These are phyloP conservation scores for Salix caprea DNA, from an alignment of 345 rosid genomes.

Conservation along the genomic window DNA sequence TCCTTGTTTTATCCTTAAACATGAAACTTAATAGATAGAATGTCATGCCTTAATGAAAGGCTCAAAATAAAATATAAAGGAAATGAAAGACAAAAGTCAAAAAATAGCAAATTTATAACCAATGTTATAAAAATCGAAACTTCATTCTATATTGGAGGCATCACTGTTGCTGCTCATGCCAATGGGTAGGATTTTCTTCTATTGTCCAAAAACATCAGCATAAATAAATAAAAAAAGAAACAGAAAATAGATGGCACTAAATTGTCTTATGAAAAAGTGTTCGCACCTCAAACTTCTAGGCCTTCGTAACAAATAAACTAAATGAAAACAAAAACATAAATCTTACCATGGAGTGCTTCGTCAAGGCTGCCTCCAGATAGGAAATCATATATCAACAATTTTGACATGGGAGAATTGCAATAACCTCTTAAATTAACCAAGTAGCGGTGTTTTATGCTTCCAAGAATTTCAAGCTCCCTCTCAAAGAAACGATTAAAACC, in stretches of 20 bases:
- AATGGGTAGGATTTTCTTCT: not conserved
- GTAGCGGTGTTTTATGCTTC: slow-evolving; percentile 94
- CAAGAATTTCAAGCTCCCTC: slow-evolving; percentile 96
- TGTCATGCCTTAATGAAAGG: not conserved
- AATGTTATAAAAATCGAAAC: not conserved
- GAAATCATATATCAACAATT: slow-evolving; percentile 82
- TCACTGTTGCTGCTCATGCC: not conserved
- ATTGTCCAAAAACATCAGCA: not conserved
- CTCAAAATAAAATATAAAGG: not conserved
- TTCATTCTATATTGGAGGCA: not conserved
- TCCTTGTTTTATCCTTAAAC: not conserved
- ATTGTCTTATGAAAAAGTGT: not conserved
- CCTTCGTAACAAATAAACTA: not conserved
- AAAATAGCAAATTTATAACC: not conserved
- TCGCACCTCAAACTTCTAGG: not conserved
- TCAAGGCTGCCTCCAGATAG: slow-evolving; percentile 96
- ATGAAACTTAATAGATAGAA: not conserved
- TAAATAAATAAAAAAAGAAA: not conserved
- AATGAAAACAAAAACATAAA: slow-evolving; percentile 6
- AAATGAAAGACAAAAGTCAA: not conserved
- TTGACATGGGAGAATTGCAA: slow-evolving; percentile 90
- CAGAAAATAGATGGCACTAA: not conserved
- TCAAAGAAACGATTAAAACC: slow-evolving; percentile 95
- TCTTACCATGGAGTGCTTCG: slow-evolving; percentile 92
- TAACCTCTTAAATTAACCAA: slow-evolving; percentile 94